Percentiles rank a stretch among this genome's conserved stretches.
Conservation (phyloP, 305 asterid species). For the Fraxinus sp. region DNA sequence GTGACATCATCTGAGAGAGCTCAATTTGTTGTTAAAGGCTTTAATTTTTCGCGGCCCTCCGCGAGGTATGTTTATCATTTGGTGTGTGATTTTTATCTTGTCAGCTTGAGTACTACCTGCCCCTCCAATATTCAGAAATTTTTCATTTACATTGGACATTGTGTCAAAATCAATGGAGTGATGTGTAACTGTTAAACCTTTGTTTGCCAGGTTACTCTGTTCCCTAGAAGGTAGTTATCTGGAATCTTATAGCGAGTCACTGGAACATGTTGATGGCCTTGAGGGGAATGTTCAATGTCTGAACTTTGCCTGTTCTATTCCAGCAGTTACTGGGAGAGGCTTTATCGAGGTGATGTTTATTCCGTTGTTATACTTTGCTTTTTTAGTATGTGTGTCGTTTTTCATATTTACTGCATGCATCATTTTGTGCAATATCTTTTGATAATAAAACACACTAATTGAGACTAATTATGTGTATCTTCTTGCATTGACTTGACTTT, state of each 20-base stretch:
- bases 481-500: not conserved
- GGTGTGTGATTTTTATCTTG: slow-evolving; percentile 9
- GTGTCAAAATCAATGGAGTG: slow-evolving; percentile 1
- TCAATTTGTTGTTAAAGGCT: slow-evolving; percentile 63
- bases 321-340: slow-evolving; percentile 68
- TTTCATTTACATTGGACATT: not conserved
- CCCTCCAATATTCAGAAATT: slow-evolving; percentile 17
- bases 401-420: slow-evolving; percentile 14
- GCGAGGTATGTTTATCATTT: slow-evolving; percentile 46
- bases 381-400: slow-evolving; percentile 2
- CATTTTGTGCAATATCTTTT: slow-evolving; percentile 2
- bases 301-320: slow-evolving; percentile 51
- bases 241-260: slow-evolving; percentile 40
- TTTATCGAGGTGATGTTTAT: slow-evolving; percentile 59
- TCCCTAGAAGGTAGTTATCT: slow-evolving; percentile 64
- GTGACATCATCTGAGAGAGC: slow-evolving; percentile 57
- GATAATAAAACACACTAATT: not conserved
- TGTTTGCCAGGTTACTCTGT: slow-evolving; percentile 57
- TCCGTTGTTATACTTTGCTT: slow-evolving; percentile 10
- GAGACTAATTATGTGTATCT: slow-evolving; percentile 7
- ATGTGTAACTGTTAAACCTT: slow-evolving; percentile 17
- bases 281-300: slow-evolving; percentile 46
- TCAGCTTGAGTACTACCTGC: not conserved
- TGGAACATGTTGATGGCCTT: slow-evolving; percentile 36
- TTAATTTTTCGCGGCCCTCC: slow-evolving; percentile 55